A percentile compares a stretch with the other conserved stretches of the same genome.
Evolutionary conservation across 1,284 basidiomycete species (phyloP).

Genomic region (Irpex sp.): DNA sequence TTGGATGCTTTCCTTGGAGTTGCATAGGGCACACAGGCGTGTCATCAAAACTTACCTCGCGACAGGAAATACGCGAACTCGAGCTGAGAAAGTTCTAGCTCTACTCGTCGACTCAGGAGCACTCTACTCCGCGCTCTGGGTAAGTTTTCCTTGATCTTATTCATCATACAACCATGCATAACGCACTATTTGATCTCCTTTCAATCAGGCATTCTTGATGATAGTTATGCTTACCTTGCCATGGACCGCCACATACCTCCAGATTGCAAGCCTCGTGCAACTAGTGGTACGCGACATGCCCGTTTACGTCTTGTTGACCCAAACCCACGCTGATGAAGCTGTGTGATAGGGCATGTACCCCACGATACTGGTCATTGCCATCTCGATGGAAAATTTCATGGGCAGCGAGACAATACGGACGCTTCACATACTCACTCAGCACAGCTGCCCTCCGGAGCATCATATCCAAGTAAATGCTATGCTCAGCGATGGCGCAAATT

Average conservation of each 20-base stretch:
- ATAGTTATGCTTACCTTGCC: neutral
- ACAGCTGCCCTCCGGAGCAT: no score
- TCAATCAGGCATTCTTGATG: no score
- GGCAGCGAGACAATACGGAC: no score
- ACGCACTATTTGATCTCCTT: no score
- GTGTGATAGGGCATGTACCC: neutral
- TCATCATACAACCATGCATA: no score
- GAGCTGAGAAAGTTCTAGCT: neutral
- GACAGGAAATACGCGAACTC: neutral
- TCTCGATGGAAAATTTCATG: neutral
- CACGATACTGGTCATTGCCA: neutral
- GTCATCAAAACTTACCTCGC: neutral
- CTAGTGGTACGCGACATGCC: neutral
- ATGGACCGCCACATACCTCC: neutral
- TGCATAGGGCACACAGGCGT: neutral
- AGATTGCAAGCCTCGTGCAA: neutral
- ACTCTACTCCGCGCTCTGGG: neutral
- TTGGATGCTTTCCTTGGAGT: neutral
- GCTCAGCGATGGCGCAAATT: no score
- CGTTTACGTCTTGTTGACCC: no score
- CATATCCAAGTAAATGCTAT: no score
- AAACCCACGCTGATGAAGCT: neutral
- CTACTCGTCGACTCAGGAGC: neutral
- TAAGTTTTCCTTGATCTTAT: neutral
- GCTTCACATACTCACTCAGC: no score